Percentiles rank a stretch among this genome's conserved stretches.
These are phyloP conservation scores for Metschnikowia rubicola DNA, from an alignment of 805 yeast genomes.

Conservation along the genomic window DNA sequence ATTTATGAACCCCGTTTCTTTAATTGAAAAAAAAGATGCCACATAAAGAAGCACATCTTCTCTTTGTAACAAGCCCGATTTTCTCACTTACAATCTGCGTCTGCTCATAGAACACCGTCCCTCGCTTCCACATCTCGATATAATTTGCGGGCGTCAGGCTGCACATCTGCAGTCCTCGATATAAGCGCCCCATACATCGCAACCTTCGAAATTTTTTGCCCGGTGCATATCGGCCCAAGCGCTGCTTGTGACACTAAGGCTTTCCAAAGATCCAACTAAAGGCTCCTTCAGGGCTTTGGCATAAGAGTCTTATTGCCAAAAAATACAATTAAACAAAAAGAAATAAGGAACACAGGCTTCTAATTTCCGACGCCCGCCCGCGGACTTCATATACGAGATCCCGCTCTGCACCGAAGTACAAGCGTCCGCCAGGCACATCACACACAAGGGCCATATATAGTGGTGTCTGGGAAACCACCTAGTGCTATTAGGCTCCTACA, in stretches of 20 bases:
- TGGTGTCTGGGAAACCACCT: background rate
- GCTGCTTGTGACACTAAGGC: background rate
- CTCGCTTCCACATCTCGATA: too few species aligned
- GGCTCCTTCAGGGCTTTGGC: background rate
- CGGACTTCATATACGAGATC: background rate
- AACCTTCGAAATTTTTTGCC: background rate
- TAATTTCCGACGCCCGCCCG: background rate
- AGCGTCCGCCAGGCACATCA: constrained; percentile 2
- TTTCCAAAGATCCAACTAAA: too few species aligned
- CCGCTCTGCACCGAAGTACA: constrained; percentile 10
- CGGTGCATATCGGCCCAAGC: background rate
- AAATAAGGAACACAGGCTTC: background rate
- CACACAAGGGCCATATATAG: background rate
- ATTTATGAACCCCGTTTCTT: too few species aligned
- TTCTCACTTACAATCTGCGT: too few species aligned
- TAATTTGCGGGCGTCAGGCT: background rate
- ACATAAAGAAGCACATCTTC: too few species aligned
- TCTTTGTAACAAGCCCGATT: too few species aligned
- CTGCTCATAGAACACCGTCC: too few species aligned
- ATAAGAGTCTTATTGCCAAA: background rate
- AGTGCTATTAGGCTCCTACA: too few species aligned
- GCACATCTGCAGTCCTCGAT: background rate
- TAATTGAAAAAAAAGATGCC: too few species aligned
- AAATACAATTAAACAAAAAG: too few species aligned
- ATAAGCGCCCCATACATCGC: background rate